Evolutionary conservation across 495 filamentous ascomycete genomes (phyloP).

Genomic region (Penicillium malachiteum): DNA sequence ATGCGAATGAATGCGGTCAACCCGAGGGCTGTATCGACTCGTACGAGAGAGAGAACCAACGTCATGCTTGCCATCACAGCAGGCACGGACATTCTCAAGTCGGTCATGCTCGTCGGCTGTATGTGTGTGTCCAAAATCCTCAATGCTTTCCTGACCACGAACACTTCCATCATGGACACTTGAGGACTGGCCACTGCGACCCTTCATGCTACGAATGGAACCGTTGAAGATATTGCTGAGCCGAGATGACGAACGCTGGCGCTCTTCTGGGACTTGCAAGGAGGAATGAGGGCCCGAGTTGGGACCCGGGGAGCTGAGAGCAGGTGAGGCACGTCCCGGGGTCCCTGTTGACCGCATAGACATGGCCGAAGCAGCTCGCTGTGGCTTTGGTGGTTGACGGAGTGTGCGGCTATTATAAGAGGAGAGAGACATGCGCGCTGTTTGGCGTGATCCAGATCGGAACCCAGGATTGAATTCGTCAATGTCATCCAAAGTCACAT

Average conservation of each 20-base stretch:
- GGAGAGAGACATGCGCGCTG: conserved; percentile 68
- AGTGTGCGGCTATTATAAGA: conserved; percentile 77
- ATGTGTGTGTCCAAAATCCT: conserved; percentile 73
- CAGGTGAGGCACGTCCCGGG: conserved; percentile 42
- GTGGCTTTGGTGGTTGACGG: conserved; percentile 54
- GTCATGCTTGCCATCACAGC: conserved; percentile 84
- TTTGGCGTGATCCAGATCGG: conserved; percentile 53
- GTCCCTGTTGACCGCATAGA: conserved; percentile 46
- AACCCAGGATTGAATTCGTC: conserved; percentile 83
- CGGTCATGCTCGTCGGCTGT: conserved; percentile 73
- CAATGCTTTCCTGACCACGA: conserved; percentile 67
- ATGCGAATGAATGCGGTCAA: conserved; percentile 42
- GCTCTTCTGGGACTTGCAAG: conserved; percentile 39
- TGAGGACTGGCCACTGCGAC: conserved; percentile 36
- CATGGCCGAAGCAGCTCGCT: conserved; percentile 45
- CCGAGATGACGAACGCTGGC: conserved; percentile 41
- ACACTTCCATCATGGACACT: conserved; percentile 70
- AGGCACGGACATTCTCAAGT: conserved; percentile 93
- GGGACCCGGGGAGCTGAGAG: conserved; percentile 41
- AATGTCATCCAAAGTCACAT: conserved; percentile 72
- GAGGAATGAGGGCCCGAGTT: conserved; percentile 41
- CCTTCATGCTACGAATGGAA: conserved; percentile 44
- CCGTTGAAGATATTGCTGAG: conserved; percentile 45
- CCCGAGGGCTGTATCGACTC: conserved; percentile 43
- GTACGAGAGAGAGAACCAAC: conserved; percentile 50